Percentiles rank a stretch among this genome's conserved stretches.
These are phyloP conservation scores for Parmelia sp. DNA, from an alignment of 495 filamentous ascomycete genomes.

Conservation along the genomic window DNA sequence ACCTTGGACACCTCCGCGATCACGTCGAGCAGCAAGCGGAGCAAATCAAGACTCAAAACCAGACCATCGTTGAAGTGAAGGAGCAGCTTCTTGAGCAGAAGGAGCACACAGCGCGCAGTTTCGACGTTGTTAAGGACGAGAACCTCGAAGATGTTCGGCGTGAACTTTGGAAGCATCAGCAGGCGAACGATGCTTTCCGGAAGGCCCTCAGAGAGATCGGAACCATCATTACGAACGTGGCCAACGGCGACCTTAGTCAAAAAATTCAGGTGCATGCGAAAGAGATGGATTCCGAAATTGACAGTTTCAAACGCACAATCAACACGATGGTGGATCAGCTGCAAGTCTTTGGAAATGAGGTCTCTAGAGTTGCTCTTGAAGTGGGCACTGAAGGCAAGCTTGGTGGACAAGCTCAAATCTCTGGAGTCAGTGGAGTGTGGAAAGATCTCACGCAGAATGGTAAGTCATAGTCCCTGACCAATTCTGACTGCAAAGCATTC, in stretches of 20 bases:
- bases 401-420: constrained; percentile 93
- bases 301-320: constrained; percentile 93
- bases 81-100: constrained; percentile 58
- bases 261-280: constrained; percentile 94
- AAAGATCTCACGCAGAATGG: constrained; percentile 95
- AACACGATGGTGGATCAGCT: constrained; percentile 99
- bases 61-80: constrained; percentile 63
- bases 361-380: constrained; percentile 91
- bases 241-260: constrained; percentile 93
- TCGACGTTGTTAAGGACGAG: constrained; percentile 55
- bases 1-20: constrained; percentile 63
- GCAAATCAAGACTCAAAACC: constrained; percentile 65
- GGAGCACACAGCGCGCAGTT: constrained; percentile 49
- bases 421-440: constrained; percentile 95
- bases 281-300: constrained; percentile 99
- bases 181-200: constrained; percentile 97
- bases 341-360: constrained; percentile 94
- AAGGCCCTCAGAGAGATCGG: constrained; percentile 96
- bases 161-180: constrained; percentile 91
- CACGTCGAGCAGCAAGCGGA: constrained; percentile 75
- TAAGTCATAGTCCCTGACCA: constrained; percentile 31
- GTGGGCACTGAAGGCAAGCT: constrained; percentile 96
- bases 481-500: not conserved
- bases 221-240: constrained; percentile 91
- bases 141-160: constrained; percentile 70